Base-by-base conservation (phyloP, 2,329 filamentous ascomycete genomes). In the Botrytis pseudocinerea region DNA sequence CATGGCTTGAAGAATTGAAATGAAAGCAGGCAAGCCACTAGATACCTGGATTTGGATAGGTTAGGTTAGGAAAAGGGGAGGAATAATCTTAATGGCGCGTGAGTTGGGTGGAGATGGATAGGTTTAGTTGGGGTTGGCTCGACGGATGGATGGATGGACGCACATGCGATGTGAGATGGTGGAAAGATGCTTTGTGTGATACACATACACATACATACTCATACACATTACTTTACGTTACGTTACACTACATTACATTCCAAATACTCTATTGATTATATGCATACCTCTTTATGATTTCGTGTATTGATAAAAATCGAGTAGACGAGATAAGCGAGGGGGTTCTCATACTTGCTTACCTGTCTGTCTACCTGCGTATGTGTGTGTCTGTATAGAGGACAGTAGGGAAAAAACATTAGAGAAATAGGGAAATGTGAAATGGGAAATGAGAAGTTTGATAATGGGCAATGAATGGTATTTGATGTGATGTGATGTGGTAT, bases 41-140 rank as follows among this genome's bases (percentile, higher is more conserved):
- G n/a, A 22, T 18, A 42, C 25, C 40, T 42, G 35, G 38, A 57
- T 25, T 57, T 69, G 65, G 65, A 69, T 69, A 69, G 48, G 48
- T 42, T 57, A 42, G 51, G 38, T 69, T 69, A 57, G 65, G 65
- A 25, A n/a, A 62, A 62, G 25, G 60, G 35, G 60, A 32, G 48
- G 64, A 22, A 32, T 69, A 68, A 57, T 57, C n/a, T 57, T 69
- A 69, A 69, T 69, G 65, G 65, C 57, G 48, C 42, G 57, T 57
- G 38, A 28, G 35, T 32, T 57, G 22, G 12, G n/a, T 42, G 12
- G 60, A 38, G 44, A 42, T 38, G 62, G 14, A 38, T 51, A 46
- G 44, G 28, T 28, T 57, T 57, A 57, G 51, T 28, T 57, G n/a
- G 6, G n/a, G 8, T n/a, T 62, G 14, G 6, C 22, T 62, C 51